Conservation (phyloP, 2,329 filamentous ascomycete genomes). For the Botrytis tulipae region DNA sequence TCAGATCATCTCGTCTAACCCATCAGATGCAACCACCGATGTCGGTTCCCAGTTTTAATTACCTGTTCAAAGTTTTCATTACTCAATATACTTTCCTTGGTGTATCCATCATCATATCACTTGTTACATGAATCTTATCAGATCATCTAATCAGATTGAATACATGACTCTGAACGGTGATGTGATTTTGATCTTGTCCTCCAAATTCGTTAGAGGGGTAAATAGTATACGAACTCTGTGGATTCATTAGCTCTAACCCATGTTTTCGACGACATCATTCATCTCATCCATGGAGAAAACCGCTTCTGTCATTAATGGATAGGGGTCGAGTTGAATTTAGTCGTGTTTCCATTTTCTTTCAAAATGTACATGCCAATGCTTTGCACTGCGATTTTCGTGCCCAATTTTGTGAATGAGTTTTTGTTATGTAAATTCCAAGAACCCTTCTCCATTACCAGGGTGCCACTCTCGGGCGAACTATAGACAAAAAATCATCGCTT, state of each 20-base stretch:
- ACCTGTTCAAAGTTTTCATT: not conserved
- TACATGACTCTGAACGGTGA: not conserved
- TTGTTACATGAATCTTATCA: constrained; percentile 1
- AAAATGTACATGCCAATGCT: not conserved
- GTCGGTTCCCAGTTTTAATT: not conserved
- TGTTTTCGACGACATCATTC: not conserved
- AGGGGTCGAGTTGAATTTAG: not conserved
- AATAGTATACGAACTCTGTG: not conserved
- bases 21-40: not conserved
- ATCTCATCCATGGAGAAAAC: not conserved
- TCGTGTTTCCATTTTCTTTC: not conserved
- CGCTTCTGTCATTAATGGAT: not conserved
- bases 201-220: not conserved
- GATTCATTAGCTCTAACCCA: not conserved
- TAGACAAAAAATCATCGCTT: not conserved
- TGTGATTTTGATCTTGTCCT: not conserved
- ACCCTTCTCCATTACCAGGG: not conserved
- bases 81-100: not conserved
- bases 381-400: not conserved
- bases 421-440: constrained; percentile 8
- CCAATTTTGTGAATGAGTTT: not conserved
- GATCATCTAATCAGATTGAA: constrained; percentile 18
- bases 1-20: not conserved
- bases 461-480: not conserved
- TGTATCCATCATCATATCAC: not conserved